phyloP scores from a whole-genome alignment of 208 protist species.

The Trypanosoma cruzi region DNA sequence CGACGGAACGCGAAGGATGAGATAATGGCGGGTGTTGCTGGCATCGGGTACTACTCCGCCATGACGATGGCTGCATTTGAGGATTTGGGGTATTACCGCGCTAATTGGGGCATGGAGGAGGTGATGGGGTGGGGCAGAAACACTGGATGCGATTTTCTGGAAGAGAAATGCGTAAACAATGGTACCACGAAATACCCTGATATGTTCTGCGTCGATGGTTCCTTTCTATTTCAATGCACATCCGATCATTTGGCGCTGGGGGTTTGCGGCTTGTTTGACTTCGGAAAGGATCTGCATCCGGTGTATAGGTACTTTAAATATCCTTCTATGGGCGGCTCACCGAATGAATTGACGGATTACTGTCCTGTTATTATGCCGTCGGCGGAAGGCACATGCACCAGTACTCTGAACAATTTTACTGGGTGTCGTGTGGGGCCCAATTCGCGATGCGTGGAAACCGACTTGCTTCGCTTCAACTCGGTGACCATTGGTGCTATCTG shows the following conservation, averaged over 20 bases:
- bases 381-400: not conserved
- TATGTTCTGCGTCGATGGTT: constrained; percentile 49
- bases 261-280: constrained; percentile 13
- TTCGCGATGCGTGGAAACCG: constrained; percentile 9
- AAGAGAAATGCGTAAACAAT: constrained; percentile 39
- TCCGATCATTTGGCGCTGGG: constrained; percentile 28
- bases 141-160: constrained; percentile 52
- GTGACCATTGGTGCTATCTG: constrained; percentile 5
- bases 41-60: constrained; percentile 43
- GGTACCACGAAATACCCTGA: constrained; percentile 27
- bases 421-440: not conserved
- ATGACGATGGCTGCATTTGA: constrained; percentile 81
- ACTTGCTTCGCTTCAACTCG: not conserved
- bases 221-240: constrained; percentile 26
- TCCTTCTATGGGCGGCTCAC: constrained; percentile 4
- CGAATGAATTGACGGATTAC: constrained; percentile 2
- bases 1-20: constrained; percentile 34
- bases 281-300: not conserved
- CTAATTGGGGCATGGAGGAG: constrained; percentile 56
- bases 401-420: not conserved
- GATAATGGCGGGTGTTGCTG: constrained; percentile 21
- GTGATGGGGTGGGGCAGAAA: constrained; percentile 65
- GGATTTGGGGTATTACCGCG: constrained; percentile 74
- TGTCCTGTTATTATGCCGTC: constrained; percentile 2
- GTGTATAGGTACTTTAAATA: constrained; percentile 4